Evolutionary conservation across 2,329 filamentous ascomycete species (phyloP), one percentile per base, ranked within the genome.

Genomic region (Colletotrichum sp.): DNA sequence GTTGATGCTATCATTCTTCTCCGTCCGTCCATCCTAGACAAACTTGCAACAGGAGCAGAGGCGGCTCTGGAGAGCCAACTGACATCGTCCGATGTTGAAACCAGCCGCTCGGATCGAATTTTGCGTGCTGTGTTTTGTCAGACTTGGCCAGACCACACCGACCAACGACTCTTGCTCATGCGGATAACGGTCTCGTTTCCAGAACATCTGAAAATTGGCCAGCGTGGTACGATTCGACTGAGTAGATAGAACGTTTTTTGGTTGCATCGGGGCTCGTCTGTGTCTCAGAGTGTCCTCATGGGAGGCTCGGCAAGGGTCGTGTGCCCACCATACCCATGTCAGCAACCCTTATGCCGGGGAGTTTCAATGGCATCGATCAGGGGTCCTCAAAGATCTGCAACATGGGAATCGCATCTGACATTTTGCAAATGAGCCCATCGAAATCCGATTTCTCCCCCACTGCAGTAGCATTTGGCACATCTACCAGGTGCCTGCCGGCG

Each of bases 71-170:
- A 22, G 36, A 58, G 56, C 56, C 48, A 65, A 64, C 30, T 34
- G 62, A 56, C 61, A 72, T 75, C 69, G 73, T 72, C 69, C 43
- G 73, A 75, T 75, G 43, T 75, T 56, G 73, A 75, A 75, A 75
- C 73, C 43, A 62, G 55, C 62, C 69, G 73, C 73, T 72, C 73
- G 69, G 73, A 72, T 75, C 28, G 73, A 56, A 71, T 62, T 5
- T 58, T 18, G 39, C 52, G 25, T 22, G 34, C 56, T 28, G 62
- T 62, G 68, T 72, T 64, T 72, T 75, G 62, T 64, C 61, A 67
- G 32, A 27, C 62, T 39, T 48, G 69, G 62, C 73, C 16, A 72
- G 69, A 75, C 39, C 69, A 22, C 55, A 62, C 27, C 43, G 62
- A 27, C 32, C 55, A 56, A 60, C 56, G 69, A 30, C 18, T 28